Percentiles rank a stretch among this genome's conserved stretches.
Evolutionary conservation across 2,329 filamentous ascomycete genomes (phyloP).

Genomic region (Coniochaeta sp.): DNA sequence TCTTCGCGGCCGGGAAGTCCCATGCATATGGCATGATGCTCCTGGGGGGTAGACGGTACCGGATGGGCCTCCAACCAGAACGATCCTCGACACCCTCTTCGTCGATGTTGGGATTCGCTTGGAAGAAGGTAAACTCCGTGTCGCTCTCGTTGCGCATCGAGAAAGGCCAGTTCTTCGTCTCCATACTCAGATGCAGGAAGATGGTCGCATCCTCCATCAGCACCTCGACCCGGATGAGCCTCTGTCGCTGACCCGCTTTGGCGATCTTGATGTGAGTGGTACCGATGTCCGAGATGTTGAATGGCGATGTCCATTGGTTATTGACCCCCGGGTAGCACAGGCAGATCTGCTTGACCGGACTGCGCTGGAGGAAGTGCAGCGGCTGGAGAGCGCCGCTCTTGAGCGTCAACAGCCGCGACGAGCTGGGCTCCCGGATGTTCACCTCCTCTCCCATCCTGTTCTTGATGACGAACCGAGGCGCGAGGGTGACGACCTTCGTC

Average conservation of each 20-base stretch:
- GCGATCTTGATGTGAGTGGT: conserved; percentile 91
- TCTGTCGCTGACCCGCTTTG: conserved; percentile 82
- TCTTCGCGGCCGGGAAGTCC: conserved; percentile 98
- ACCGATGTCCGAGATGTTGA: conserved; percentile 93
- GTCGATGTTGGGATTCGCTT: conserved; percentile 86
- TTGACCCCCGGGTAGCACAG: conserved; percentile 90
- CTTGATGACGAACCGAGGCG: conserved; percentile 87
- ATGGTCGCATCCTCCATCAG: conserved; percentile 90
- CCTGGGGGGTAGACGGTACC: conserved; percentile 83
- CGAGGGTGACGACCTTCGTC: conserved; percentile 89
- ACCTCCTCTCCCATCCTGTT: conserved; percentile 88
- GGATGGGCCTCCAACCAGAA: conserved; percentile 85
- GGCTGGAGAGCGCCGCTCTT: conserved; percentile 75
- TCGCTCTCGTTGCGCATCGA: conserved; percentile 99
- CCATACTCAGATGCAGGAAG: conserved; percentile 83
- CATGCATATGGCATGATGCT: conserved; percentile 99
- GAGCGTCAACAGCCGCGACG: conserved; percentile 74
- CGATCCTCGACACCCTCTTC: conserved; percentile 80
- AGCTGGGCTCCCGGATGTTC: conserved; percentile 84
- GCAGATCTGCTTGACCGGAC: conserved; percentile 78
- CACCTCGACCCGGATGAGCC: conserved; percentile 79
- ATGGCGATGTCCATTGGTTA: conserved; percentile 95
- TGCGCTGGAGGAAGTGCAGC: conserved; percentile 82
- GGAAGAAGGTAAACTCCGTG: conserved; percentile 92
- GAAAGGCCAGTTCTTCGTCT: conserved; percentile 95